A percentile compares a stretch with the other conserved stretches of the same genome.
Evolutionary conservation across 176 grass and related monocot species (phyloP).

Genomic region (Panicum miliaceum): DNA sequence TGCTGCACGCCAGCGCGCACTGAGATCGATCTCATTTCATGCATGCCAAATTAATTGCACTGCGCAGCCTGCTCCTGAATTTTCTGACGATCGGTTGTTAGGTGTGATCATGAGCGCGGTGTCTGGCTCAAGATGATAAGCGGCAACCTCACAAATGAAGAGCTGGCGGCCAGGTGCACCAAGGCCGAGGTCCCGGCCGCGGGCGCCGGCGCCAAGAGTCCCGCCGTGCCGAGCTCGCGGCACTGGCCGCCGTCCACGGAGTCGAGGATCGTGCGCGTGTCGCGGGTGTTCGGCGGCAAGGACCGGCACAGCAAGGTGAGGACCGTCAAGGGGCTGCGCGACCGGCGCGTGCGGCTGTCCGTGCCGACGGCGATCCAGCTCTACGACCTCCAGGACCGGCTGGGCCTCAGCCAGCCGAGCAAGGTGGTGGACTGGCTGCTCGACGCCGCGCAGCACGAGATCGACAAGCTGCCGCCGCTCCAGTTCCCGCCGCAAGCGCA

Average conservation of each 20-base stretch:
- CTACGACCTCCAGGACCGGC: constrained; percentile 95
- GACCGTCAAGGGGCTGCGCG: constrained; percentile 80
- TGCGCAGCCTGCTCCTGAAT: not conserved
- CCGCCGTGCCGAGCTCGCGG: constrained; percentile 41
- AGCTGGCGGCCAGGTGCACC: constrained; percentile 26
- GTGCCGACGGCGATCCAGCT: constrained; percentile 94
- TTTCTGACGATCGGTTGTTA: not conserved
- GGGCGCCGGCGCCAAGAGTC: not conserved
- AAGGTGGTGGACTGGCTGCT: constrained; percentile 98
- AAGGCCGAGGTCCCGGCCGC: constrained; percentile 12
- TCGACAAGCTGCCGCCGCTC: constrained; percentile 92
- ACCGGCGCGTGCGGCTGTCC: constrained; percentile 86
- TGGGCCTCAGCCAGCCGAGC: constrained; percentile 93
- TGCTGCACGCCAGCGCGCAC: not conserved
- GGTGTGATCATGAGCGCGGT: constrained; percentile 47
- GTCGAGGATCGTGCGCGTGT: constrained; percentile 91
- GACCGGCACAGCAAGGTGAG: constrained; percentile 96
- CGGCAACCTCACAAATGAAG: constrained; percentile 36
- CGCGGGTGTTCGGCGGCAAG: constrained; percentile 88
- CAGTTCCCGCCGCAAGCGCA: constrained; percentile 63
- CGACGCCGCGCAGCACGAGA: constrained; percentile 82
- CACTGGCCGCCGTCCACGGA: constrained; percentile 73
- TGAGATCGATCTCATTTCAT: constrained; percentile 54
- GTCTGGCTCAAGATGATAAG: constrained; percentile 45
- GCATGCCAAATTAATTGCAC: constrained; percentile 28